Evolutionary conservation across 768 basidiomycete genomes (phyloP).

Genomic region (Hemileccinum impolitum): DNA sequence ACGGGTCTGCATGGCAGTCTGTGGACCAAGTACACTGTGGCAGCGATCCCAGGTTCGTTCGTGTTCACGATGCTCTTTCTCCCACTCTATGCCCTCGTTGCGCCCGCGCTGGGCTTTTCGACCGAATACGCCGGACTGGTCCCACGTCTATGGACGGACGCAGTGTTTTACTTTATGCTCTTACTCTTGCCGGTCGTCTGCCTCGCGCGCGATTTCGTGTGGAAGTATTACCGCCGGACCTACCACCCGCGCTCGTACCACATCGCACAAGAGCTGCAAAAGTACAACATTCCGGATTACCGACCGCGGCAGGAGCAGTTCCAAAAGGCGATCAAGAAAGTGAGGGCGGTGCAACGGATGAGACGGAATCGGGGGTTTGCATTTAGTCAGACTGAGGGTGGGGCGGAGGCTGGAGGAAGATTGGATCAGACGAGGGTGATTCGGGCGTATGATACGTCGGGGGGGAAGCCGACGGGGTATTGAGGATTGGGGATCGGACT

Average conservation of each 20-base stretch:
- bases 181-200: constrained; percentile 82
- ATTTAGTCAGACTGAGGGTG: constrained; percentile 94
- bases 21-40: constrained; percentile 99
- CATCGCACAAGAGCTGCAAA: constrained; percentile 98
- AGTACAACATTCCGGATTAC: constrained; percentile 97
- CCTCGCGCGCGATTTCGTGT: constrained; percentile 83
- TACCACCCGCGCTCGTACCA: constrained; percentile 93
- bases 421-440: constrained; percentile 88
- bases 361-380: constrained; percentile 95
- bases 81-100: constrained; percentile 83
- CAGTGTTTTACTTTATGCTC: constrained; percentile 87
- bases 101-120: constrained; percentile 86
- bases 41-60: constrained; percentile 97
- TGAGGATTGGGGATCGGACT: constrained; percentile 24
- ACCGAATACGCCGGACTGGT: constrained; percentile 89
- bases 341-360: constrained; percentile 97
- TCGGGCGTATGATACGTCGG: constrained; percentile 84
- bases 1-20: constrained; percentile 49
- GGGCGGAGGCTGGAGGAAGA: constrained; percentile 32
- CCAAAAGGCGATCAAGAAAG: constrained; percentile 99
- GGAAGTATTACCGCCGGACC: constrained; percentile 97
- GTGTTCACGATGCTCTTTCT: constrained; percentile 95
- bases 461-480: constrained; percentile 74
- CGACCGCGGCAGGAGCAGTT: constrained; percentile 98
- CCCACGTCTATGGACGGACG: constrained; percentile 83